Evolutionary conservation across 345 rosid genomes (phyloP).

Genomic region (Pseudoturritis turrita): DNA sequence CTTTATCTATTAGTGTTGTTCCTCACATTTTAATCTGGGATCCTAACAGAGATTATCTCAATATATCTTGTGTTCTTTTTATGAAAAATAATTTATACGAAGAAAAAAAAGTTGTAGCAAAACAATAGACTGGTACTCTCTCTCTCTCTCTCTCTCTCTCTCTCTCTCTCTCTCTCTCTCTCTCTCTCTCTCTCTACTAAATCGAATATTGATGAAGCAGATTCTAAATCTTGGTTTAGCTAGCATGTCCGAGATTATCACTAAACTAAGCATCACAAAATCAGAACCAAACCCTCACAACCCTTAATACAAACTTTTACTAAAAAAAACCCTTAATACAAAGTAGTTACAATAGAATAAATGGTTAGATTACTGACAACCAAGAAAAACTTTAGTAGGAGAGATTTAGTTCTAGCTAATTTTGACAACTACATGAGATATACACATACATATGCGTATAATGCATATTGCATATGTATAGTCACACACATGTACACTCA

Average conservation of each 20-base stretch:
- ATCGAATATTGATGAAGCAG: neutral
- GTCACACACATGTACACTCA: neutral
- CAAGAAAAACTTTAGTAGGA: slow-evolving; percentile 25
- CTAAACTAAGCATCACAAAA: neutral
- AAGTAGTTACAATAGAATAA: neutral
- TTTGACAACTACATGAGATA: slow-evolving; percentile 15
- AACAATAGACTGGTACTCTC: neutral
- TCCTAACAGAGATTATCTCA: neutral
- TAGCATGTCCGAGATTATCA: neutral
- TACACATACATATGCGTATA: neutral
- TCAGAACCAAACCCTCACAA: slow-evolving; percentile 13
- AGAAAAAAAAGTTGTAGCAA: neutral
- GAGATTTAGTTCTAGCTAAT: slow-evolving; percentile 10
- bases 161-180: too few relatives aligned
- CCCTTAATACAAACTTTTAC: neutral
- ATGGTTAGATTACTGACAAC: slow-evolving; percentile 46
- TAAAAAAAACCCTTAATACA: neutral
- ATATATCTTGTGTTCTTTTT: neutral
- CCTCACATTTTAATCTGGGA: too few relatives aligned
- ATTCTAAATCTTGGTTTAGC: neutral
- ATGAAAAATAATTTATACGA: neutral
- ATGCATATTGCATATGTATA: neutral
- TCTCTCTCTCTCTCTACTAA: too few relatives aligned
- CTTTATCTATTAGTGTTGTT: too few relatives aligned
- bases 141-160: too few relatives aligned